phyloP scores from a whole-genome alignment of 2,329 filamentous ascomycete species.

The Xylaria digitata region DNA sequence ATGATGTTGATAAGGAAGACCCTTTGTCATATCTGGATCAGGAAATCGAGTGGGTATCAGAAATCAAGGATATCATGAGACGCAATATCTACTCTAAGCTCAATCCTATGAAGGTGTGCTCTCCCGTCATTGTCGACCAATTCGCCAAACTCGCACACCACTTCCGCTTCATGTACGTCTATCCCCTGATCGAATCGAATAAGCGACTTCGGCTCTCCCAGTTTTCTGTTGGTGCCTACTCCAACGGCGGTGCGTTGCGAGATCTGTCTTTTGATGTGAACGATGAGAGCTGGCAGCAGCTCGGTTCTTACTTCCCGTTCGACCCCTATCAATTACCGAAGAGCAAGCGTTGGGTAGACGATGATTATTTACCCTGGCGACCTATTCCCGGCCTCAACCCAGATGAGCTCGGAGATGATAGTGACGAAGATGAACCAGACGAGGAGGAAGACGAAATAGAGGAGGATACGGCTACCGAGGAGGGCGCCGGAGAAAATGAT shows the following conservation, averaged over 20 bases:
- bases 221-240: conserved; percentile 69
- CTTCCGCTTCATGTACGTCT: conserved; percentile 89
- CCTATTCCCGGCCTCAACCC: conserved; percentile 75
- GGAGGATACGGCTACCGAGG: conserved; percentile 65
- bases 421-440: conserved; percentile 63
- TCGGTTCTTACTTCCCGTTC: conserved; percentile 97
- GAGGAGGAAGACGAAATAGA: conserved; percentile 58
- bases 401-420: conserved; percentile 65
- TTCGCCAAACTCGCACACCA: conserved; percentile 90
- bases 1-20: conserved; percentile 72
- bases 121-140: conserved; percentile 87
- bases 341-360: conserved; percentile 88
- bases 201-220: conserved; percentile 86
- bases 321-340: conserved; percentile 92
- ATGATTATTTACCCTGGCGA: conserved; percentile 85
- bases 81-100: conserved; percentile 86
- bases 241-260: conserved; percentile 65
- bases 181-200: conserved; percentile 88
- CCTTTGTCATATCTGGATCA: conserved; percentile 70
- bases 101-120: conserved; percentile 95
- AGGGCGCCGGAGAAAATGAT: conserved; percentile 57
- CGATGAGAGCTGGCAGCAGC: conserved; percentile 82
- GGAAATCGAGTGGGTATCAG: conserved; percentile 81
- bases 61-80: conserved; percentile 78
- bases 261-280: conserved; percentile 65